Evolutionary conservation across 2,329 filamentous ascomycete species (phyloP), one percentile per base, ranked within the genome.

Genomic region (Fusarium sp.): DNA sequence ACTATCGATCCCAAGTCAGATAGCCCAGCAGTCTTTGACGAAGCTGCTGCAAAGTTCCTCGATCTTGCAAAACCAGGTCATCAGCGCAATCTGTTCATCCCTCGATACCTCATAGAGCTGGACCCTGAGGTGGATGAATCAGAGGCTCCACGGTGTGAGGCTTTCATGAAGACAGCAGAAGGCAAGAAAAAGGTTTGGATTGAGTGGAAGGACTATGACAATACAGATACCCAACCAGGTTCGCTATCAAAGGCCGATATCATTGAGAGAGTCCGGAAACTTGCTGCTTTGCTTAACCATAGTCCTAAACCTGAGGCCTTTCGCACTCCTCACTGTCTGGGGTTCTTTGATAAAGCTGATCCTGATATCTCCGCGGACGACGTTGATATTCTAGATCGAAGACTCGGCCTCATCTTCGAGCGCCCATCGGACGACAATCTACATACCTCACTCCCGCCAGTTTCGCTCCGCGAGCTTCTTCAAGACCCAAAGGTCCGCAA

Each of bases 381-480:
- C 12, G 81, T 85, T 9, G 80, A 81, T 54, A 80, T 83, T 16
- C 77, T 83, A 48, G 82, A 83, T 60, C 76, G 79, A 51, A 83
- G 85, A 18, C 85, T 88, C 19, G 88, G 87, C 6, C 82, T 90
- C 23, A 82, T 89, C 15, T 90, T 89, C 67, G 84, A 86, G 56
- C 84, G 86, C 16, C 86, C 87, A 3, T 61, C 76, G 1, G 79
- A 81, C 21, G 78, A 82, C 25, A 61, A 79, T 6, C 72, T 84
- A 2, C 75, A 84, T 25, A 76, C 81, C 1, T 77, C 77, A 4
- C 69, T 82, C 8, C 79, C 81, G 2, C 86, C 87, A 1, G 76
- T 84, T 2, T 87, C 86, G 4, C 82, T 89, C 5, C 82, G 83
- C 51, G 79, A 85, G 5, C 80, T 89, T 1, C 82, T 89, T 14